Percentiles rank a stretch among this genome's conserved stretches.
Evolutionary conservation across 306 rosid species (phyloP).

Genomic region (Amphicarpaea edgeworthii): DNA sequence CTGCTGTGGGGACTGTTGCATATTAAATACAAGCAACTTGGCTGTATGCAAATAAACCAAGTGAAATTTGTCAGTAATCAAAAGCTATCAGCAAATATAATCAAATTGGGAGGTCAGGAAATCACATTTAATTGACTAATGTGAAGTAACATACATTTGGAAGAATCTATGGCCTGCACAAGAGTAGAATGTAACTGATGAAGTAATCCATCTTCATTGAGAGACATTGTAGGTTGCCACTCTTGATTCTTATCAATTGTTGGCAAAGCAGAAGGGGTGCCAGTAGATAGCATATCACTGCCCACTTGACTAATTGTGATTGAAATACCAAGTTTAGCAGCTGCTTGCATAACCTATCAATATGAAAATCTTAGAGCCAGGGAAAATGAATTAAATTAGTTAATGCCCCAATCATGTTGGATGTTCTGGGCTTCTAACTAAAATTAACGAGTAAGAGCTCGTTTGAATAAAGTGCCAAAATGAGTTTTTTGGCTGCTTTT

Average conservation of each 20-base stretch:
- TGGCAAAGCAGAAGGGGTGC: conserved; percentile 62
- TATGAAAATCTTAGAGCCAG: conserved; percentile 36
- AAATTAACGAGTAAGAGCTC: conserved; percentile 21
- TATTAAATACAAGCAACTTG: conserved; percentile 55
- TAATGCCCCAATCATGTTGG: background rate
- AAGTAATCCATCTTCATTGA: conserved; percentile 87
- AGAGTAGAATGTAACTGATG: conserved; percentile 85
- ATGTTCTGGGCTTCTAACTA: conserved; percentile 36
- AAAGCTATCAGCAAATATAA: conserved; percentile 38
- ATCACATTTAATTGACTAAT: conserved; percentile 35
- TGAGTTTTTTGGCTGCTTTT: conserved; percentile 22
- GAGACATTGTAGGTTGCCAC: conserved; percentile 81
- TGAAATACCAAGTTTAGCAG: conserved; percentile 83
- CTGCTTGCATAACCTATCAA: conserved; percentile 79
- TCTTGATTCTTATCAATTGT: conserved; percentile 72
- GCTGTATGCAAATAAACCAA: conserved; percentile 61
- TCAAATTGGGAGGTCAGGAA: conserved; percentile 18
- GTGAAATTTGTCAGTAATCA: conserved; percentile 37
- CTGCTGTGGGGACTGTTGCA: conserved; percentile 76
- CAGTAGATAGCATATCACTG: conserved; percentile 61
- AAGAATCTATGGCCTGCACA: conserved; percentile 81
- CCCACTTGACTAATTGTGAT: conserved; percentile 80
- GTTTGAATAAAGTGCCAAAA: background rate
- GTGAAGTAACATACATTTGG: conserved; percentile 61
- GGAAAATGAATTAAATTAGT: conserved; percentile 26